Evolutionary conservation across 768 basidiomycete species (phyloP).

Genomic region (Podaxis sp.): DNA sequence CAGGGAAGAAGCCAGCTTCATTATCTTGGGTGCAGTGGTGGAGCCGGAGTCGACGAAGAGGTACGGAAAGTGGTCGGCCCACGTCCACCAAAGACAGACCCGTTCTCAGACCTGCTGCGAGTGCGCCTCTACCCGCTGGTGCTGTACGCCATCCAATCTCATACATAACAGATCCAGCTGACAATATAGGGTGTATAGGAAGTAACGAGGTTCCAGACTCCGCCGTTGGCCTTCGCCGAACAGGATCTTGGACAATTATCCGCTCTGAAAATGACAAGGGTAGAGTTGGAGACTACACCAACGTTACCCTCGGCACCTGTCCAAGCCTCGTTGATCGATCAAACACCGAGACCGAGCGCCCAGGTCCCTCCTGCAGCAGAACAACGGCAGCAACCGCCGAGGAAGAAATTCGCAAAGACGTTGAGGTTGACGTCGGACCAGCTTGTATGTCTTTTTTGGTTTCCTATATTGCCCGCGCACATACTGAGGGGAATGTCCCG

Average conservation of each 20-base stretch:
- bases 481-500: neutral
- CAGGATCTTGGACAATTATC: neutral
- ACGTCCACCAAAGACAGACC: constrained; percentile 17
- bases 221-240: neutral
- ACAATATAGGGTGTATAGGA: neutral
- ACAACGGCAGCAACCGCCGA: constrained; percentile 12
- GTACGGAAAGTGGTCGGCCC: constrained; percentile 13
- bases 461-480: neutral
- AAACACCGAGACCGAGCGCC: neutral
- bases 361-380: constrained; percentile 17
- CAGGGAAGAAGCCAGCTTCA: constrained; percentile 43
- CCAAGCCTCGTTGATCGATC: neutral
- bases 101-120: constrained; percentile 13
- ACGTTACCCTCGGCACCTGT: constrained; percentile 39
- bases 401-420: constrained; percentile 82
- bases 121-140: constrained; percentile 23
- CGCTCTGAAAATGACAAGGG: neutral
- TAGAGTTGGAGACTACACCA: constrained; percentile 31
- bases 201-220: neutral
- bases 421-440: constrained; percentile 93
- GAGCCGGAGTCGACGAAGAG: constrained; percentile 55
- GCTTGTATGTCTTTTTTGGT: constrained; percentile 51
- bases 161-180: neutral
- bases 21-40: constrained; percentile 87
- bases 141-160: neutral